Conservation (phyloP, 345 rosid species). For the Sisymbrium irio region DNA sequence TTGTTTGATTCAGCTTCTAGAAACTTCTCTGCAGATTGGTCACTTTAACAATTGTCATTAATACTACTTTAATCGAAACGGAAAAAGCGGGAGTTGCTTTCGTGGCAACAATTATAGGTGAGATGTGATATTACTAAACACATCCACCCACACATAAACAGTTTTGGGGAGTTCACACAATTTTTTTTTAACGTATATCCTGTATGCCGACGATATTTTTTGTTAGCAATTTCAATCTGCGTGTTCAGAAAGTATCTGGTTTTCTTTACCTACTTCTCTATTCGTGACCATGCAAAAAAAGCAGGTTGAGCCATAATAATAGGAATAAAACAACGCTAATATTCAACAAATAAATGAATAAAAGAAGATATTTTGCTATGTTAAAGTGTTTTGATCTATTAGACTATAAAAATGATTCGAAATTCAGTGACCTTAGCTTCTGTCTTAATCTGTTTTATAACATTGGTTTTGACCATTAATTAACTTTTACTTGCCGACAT, state of each 20-base stretch:
- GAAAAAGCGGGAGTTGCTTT: neutral
- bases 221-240: neutral
- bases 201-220: neutral
- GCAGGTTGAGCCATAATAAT: neutral
- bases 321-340: neutral
- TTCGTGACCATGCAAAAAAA: neutral
- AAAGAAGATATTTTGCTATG: neutral
- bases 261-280: neutral
- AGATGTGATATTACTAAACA: slow-evolving; percentile 16
- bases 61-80: neutral
- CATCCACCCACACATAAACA: neutral
- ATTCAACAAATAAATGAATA: neutral
- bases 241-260: neutral
- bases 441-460: too few relatives aligned
- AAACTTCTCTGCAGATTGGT: too few relatives aligned
- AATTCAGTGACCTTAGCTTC: too few relatives aligned
- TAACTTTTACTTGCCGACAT: too few relatives aligned
- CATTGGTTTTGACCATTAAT: too few relatives aligned
- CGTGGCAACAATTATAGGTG: slow-evolving; percentile 20
- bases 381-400: too few relatives aligned
- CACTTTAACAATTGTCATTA: too few relatives aligned
- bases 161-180: neutral
- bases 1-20: too few relatives aligned
- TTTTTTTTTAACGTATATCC: neutral
- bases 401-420: too few relatives aligned